Evolutionary conservation across 2,329 filamentous ascomycete species (phyloP), one percentile per base, ranked within the genome.

Genomic region (Ascochyta pisi): DNA sequence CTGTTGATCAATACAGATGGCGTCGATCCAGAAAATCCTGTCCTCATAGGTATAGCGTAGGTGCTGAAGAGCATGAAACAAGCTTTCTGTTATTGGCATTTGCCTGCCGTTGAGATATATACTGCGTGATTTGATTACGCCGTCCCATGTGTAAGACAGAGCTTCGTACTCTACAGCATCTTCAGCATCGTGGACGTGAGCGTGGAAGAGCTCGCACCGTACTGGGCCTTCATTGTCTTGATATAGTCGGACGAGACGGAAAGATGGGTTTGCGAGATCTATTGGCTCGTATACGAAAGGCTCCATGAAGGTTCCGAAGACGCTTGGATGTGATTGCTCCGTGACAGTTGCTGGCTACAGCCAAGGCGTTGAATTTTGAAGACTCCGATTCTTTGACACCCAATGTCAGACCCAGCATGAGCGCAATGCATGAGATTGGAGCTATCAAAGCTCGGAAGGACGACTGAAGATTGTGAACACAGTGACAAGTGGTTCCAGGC

Each of bases 1-100:
- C 1, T 24, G 33, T 56, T 73, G 71, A 42, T 72, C 49, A 31
- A 73, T 68, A 16, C 68, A 69, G 6, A 69, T 57, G 7, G 65
- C 63, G 45, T 73, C 69, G 27, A 71, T 58, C 69, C 71, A 73
- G 6, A 72, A 42, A 2, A 61, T 37, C 3, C 62, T 43, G 46
- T 64, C 57, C 16, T 43, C 16, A 4, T 60, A 29, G 13, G 19
- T 3, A 6, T 33, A 23, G 13, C 63, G 63, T 10, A 68, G 39
- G 43, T 60, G 26, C 13, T 46, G 10, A 2, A 66, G 43, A 13
- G 64, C 64, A 1, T 35, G 16, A 35, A 39, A 52, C 9, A 68
- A 38, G n/a, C 66, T 67, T 16, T 54, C 15, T 3, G 59, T 65
- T 9, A 61, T 44, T 6, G 6, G 4, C 6, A 58, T 27, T 1